phyloP scores from a whole-genome alignment of 805 yeast genomes.

The Wickerhamomyces bisporus region DNA sequence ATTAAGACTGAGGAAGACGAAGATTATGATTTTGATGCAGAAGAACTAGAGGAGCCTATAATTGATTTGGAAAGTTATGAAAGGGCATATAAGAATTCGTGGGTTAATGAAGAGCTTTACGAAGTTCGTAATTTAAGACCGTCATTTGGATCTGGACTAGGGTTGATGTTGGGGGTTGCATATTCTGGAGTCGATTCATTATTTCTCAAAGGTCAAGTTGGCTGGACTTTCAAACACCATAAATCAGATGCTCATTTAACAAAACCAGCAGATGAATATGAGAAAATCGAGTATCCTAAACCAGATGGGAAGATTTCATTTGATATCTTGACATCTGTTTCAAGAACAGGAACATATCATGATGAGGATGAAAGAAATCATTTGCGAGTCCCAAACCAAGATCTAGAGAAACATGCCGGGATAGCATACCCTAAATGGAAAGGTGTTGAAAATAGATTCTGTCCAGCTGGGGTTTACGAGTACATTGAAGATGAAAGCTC shows the following conservation, averaged over 20 bases:
- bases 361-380: slow-evolving; percentile 93
- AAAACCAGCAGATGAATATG: slow-evolving; percentile 55
- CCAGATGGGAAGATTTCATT: slow-evolving; percentile 93
- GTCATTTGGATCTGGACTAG: slow-evolving; percentile 73
- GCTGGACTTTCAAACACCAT: slow-evolving; percentile 78
- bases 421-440: slow-evolving; percentile 67
- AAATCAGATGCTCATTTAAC: slow-evolving; percentile 72
- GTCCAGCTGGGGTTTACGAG: slow-evolving; percentile 99
- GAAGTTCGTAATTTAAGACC: slow-evolving; percentile 91
- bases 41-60: slow-evolving; percentile 34
- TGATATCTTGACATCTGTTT: slow-evolving; percentile 90
- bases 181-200: slow-evolving; percentile 83
- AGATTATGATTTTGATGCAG: slow-evolving; percentile 35
- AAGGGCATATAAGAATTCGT: slow-evolving; percentile 60
- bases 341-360: slow-evolving; percentile 94
- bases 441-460: slow-evolving; percentile 88
- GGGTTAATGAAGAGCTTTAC: slow-evolving; percentile 81
- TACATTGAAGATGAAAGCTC: slow-evolving; percentile 62
- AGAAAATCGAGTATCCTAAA: slow-evolving; percentile 85
- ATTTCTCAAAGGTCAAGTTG: slow-evolving; percentile 71
- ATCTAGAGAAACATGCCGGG: slow-evolving; percentile 60
- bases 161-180: slow-evolving; percentile 73
- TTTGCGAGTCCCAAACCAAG: slow-evolving; percentile 62
- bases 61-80: slow-evolving; percentile 58
- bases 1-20: slow-evolving; percentile 37